phyloP scores from a whole-genome alignment of 345 rosid species.

The Populus alba region DNA sequence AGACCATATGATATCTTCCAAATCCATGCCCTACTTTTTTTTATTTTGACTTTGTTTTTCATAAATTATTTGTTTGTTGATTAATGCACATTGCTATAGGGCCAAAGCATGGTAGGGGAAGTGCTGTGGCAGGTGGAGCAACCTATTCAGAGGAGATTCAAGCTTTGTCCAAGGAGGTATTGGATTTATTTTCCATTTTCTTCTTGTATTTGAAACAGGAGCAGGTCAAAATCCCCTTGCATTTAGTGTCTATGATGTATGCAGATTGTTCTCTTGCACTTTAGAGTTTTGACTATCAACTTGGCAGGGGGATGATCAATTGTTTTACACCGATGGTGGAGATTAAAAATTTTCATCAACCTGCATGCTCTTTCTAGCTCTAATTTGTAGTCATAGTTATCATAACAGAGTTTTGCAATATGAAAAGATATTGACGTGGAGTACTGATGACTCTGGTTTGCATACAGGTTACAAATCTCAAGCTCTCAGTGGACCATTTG shows the following conservation, averaged over 20 bases:
- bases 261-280: not conserved
- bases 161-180: conserved; percentile 84
- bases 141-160: conserved; percentile 50
- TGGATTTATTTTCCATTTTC: conserved; percentile 1
- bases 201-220: not conserved
- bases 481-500: conserved; percentile 68
- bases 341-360: not conserved
- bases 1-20: not conserved
- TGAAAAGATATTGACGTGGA: not conserved
- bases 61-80: not conserved
- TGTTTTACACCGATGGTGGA: not conserved
- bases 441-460: conserved; percentile 6
- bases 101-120: conserved; percentile 51
- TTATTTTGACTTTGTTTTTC: not conserved
- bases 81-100: conserved; percentile 36
- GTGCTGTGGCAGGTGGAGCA: conserved; percentile 35
- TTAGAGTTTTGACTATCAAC: not conserved
- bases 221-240: conserved; percentile 2
- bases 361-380: not conserved
- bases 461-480: conserved; percentile 62
- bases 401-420: not conserved
- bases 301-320: not conserved
- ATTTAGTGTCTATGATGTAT: conserved; percentile 5
- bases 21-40: not conserved
- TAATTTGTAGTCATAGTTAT: not conserved